Conservation (phyloP, 495 filamentous ascomycete genomes). For the Talaromyces nanjingensis region DNA sequence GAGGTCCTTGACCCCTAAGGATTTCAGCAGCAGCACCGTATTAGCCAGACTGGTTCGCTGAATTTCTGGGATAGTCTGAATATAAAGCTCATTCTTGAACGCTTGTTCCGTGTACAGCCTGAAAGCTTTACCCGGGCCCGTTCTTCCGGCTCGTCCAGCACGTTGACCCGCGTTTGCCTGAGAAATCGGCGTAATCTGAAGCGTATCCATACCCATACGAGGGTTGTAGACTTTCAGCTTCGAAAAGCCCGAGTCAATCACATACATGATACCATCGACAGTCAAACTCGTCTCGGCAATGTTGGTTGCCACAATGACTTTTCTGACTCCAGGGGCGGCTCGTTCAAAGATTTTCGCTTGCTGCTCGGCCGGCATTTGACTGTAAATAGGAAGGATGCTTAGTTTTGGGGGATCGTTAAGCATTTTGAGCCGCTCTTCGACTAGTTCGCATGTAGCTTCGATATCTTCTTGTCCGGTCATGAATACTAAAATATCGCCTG, state of each 20-base stretch:
- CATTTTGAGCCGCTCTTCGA: constrained; percentile 81
- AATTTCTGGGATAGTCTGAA: constrained; percentile 97
- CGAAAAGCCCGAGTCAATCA: constrained; percentile 91
- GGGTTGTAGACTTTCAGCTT: constrained; percentile 99
- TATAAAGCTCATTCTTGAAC: constrained; percentile 94
- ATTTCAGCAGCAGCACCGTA: constrained; percentile 90
- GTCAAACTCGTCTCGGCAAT: constrained; percentile 98
- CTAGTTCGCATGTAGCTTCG: constrained; percentile 88
- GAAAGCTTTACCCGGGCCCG: constrained; percentile 92
- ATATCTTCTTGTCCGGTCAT: constrained; percentile 99
- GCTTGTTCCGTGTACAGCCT: constrained; percentile 91
- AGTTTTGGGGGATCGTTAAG: constrained; percentile 94
- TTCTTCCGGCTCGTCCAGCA: constrained; percentile 88
- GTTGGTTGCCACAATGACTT: constrained; percentile 97
- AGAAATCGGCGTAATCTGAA: constrained; percentile 96
- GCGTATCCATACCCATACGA: constrained; percentile 97
- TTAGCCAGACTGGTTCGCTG: constrained; percentile 94
- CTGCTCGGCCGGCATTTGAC: constrained; percentile 97
- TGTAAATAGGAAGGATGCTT: constrained; percentile 95
- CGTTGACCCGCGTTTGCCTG: constrained; percentile 94
- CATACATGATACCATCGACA: constrained; percentile 99
- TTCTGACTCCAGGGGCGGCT: constrained; percentile 82
- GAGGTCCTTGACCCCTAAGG: constrained; percentile 86
- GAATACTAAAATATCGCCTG: constrained; percentile 94
- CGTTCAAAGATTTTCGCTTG: constrained; percentile 97